Evolutionary conservation across 2,329 filamentous ascomycete species (phyloP).

Genomic region (Sarocladium oryzae): DNA sequence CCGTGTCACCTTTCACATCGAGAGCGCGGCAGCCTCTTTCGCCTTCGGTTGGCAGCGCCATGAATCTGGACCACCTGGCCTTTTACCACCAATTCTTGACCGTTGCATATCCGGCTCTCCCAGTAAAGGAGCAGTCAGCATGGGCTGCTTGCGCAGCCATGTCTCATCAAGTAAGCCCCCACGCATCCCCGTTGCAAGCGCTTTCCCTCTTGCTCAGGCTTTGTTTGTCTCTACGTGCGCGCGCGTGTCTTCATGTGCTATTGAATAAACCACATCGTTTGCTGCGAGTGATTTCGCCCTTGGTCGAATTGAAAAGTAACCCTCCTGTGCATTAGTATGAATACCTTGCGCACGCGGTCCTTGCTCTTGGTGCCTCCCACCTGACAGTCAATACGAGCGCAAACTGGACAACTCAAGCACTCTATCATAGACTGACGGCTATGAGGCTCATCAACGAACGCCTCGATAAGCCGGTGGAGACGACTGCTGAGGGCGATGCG

Average conservation of each 20-base stretch:
- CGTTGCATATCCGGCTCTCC: conserved; percentile 31
- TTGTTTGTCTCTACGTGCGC: too few species aligned
- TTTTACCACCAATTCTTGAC: conserved; percentile 46
- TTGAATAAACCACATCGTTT: neutral
- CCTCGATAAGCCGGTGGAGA: conserved; percentile 19
- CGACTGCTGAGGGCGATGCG: conserved; percentile 27
- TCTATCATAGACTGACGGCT: conserved; percentile 28
- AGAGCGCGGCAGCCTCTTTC: neutral
- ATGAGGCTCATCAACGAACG: conserved; percentile 29
- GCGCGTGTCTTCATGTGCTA: neutral
- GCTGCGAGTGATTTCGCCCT: too few species aligned
- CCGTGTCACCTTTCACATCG: neutral
- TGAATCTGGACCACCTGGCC: conserved; percentile 34
- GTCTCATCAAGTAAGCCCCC: conserved; percentile 26
- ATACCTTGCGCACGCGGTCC: conserved; percentile 29
- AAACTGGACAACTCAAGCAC: conserved; percentile 22
- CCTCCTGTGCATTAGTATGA: conserved; percentile 22
- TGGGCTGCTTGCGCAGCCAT: conserved; percentile 29
- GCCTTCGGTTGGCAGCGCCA: neutral
- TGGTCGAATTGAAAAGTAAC: neutral
- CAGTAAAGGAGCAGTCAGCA: conserved; percentile 22
- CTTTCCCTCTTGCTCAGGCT: too few species aligned
- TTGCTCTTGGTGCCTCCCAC: conserved; percentile 31
- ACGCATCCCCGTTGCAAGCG: too few species aligned
- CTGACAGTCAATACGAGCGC: conserved; percentile 20